Evolutionary conservation across 2,329 filamentous ascomycete species (phyloP).

Genomic region (Epichloe hybrida): DNA sequence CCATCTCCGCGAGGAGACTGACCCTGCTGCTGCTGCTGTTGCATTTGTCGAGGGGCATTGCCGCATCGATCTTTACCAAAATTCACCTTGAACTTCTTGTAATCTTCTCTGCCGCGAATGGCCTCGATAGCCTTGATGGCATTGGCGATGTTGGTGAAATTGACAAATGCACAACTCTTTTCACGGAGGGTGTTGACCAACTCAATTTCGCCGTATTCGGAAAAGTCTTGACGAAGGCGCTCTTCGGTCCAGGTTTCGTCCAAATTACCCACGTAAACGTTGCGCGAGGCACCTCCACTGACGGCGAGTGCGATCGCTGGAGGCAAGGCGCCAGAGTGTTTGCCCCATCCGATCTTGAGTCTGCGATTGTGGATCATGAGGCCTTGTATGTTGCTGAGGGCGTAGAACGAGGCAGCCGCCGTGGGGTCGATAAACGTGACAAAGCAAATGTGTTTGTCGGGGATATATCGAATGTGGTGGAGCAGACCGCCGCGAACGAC

Average conservation of each 20-base stretch:
- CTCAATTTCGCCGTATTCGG: slow-evolving; percentile 95
- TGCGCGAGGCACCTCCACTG: slow-evolving; percentile 91
- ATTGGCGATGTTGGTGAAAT: slow-evolving; percentile 99
- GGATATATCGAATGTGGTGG: slow-evolving; percentile 97
- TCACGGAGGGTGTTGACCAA: slow-evolving; percentile 91
- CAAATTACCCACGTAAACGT: slow-evolving; percentile 95
- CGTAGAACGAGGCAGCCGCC: slow-evolving; percentile 94
- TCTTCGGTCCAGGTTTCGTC: slow-evolving; percentile 98
- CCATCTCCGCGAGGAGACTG: slow-evolving; percentile 55
- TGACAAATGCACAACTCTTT: slow-evolving; percentile 99
- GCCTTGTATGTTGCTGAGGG: slow-evolving; percentile 90
- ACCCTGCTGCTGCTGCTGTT: slow-evolving; percentile 28
- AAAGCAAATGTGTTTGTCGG: slow-evolving; percentile 99
- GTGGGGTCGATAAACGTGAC: slow-evolving; percentile 99
- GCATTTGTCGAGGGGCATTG: slow-evolving; percentile 82
- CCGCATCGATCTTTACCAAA: slow-evolving; percentile 98
- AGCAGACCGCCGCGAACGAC: slow-evolving; percentile 90
- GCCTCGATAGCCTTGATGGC: slow-evolving; percentile 99
- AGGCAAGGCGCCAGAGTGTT: slow-evolving; percentile 92
- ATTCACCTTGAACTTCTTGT: slow-evolving; percentile 98
- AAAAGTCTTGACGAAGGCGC: slow-evolving; percentile 87
- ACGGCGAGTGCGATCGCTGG: slow-evolving; percentile 93
- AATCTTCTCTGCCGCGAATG: slow-evolving; percentile 86
- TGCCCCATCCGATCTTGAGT: slow-evolving; percentile 98
- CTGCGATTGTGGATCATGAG: slow-evolving; percentile 98